phyloP scores from a whole-genome alignment of 2,329 filamentous ascomycete species.

The Lecanosticta acicola region DNA sequence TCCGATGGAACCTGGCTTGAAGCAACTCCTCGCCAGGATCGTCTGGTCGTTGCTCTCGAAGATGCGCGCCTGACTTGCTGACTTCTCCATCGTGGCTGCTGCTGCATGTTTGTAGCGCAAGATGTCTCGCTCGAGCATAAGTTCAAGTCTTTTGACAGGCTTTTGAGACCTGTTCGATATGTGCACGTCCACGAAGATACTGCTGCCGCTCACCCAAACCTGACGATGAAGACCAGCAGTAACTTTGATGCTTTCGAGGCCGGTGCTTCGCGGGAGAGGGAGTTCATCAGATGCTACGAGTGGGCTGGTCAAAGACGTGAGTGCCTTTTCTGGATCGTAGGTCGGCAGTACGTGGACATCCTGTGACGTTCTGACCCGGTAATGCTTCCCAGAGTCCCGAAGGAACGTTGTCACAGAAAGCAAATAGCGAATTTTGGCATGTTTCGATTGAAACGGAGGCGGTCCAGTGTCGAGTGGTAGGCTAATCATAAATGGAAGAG shows the following conservation, averaged over 20 bases:
- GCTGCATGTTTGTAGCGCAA: slow-evolving; percentile 49
- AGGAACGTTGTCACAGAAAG: slow-evolving; percentile 46
- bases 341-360: slow-evolving; percentile 49
- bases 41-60: slow-evolving; percentile 49
- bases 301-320: slow-evolving; percentile 49
- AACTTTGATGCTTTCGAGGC: slow-evolving; percentile 42
- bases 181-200: slow-evolving; percentile 51
- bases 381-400: slow-evolving; percentile 44
- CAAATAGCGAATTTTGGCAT: slow-evolving; percentile 47
- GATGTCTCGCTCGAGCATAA: slow-evolving; percentile 48
- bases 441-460: slow-evolving; percentile 49
- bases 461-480: slow-evolving; percentile 51
- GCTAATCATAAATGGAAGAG: slow-evolving; percentile 49
- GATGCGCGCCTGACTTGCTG: slow-evolving; percentile 47
- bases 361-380: slow-evolving; percentile 47
- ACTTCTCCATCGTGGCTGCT: slow-evolving; percentile 43
- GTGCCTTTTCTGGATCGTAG: slow-evolving; percentile 52
- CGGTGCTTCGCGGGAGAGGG: slow-evolving; percentile 35
- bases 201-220: slow-evolving; percentile 53
- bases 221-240: slow-evolving; percentile 53
- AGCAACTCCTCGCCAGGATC: slow-evolving; percentile 39
- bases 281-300: slow-evolving; percentile 47
- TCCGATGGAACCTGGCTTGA: slow-evolving; percentile 41
- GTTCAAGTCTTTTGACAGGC: slow-evolving; percentile 45
- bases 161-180: slow-evolving; percentile 48